phyloP scores from a whole-genome alignment of 352 stramenopile genomes.

The Thalassiosira allenii region DNA sequence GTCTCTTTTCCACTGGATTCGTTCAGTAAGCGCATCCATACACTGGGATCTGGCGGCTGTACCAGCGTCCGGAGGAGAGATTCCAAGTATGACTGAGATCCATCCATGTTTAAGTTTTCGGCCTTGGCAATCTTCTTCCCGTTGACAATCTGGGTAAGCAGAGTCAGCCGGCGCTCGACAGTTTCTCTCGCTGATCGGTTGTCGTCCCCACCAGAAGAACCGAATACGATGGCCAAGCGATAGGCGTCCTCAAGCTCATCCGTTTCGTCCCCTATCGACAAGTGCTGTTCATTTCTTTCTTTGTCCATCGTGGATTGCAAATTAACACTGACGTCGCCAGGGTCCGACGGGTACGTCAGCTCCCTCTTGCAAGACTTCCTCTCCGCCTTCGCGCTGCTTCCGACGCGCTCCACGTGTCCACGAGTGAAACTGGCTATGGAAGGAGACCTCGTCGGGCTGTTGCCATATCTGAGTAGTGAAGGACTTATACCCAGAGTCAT shows the following conservation, averaged over 20 bases:
- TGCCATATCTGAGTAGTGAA: slow-evolving; percentile 18
- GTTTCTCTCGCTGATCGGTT: slow-evolving; percentile 23
- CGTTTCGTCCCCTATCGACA: slow-evolving; percentile 26
- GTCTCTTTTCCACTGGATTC: slow-evolving; percentile 50
- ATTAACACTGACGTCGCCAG: no score
- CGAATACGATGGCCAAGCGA: slow-evolving; percentile 50
- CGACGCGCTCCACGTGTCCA: slow-evolving; percentile 25
- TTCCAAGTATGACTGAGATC: slow-evolving; percentile 43
- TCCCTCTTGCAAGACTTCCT: no score
- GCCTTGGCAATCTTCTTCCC: not conserved
- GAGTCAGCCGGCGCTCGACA: slow-evolving; percentile 48
- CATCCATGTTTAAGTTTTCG: slow-evolving; percentile 31
- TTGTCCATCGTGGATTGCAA: no score
- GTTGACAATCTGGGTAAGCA: slow-evolving; percentile 29
- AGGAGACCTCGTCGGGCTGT: not conserved
- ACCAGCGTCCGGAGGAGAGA: slow-evolving; percentile 40
- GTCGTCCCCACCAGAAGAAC: slow-evolving; percentile 1
- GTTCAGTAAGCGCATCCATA: slow-evolving; percentile 49
- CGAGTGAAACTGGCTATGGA: slow-evolving; percentile 38
- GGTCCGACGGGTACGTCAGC: no score
- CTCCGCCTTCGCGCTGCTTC: slow-evolving; percentile 2
- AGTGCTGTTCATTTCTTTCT: no score
- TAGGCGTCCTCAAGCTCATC: slow-evolving; percentile 47
- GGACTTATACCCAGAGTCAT: slow-evolving; percentile 27
- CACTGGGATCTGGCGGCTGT: slow-evolving; percentile 32